A percentile compares a stretch with the other conserved stretches of the same genome.
These are phyloP conservation scores for Fusarium sp. DNA, from an alignment of 2,329 filamentous ascomycete species.

Conservation along the genomic window DNA sequence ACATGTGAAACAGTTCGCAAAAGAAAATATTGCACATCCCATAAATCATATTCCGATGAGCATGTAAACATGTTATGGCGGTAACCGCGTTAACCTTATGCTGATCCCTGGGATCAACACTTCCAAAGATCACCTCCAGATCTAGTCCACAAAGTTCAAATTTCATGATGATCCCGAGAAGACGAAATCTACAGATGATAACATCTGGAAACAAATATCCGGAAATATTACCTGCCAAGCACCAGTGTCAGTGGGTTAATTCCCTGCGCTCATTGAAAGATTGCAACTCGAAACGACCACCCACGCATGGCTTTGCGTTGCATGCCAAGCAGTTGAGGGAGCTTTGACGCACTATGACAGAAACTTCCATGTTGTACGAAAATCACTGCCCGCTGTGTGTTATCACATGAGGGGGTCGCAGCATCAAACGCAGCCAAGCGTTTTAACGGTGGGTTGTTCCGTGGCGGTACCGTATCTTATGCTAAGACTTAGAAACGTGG, in stretches of 20 bases:
- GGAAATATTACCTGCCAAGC: constrained; percentile 16
- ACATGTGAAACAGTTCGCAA: background rate
- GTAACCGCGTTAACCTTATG: constrained; percentile 5
- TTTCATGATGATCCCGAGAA: background rate
- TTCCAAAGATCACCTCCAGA: constrained; percentile 2
- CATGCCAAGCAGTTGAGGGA: constrained; percentile 15
- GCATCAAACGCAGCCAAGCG: constrained; percentile 10
- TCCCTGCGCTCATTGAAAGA: constrained; percentile 1
- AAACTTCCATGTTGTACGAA: background rate
- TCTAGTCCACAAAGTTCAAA: background rate
- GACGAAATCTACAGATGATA: background rate
- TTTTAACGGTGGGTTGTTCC: background rate
- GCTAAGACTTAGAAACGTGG: constrained; percentile 3
- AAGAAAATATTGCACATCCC: background rate
- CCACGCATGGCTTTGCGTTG: constrained; percentile 4
- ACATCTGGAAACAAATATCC: constrained; percentile 6
- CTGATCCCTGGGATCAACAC: background rate
- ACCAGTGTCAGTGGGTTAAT: background rate
- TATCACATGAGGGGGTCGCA: background rate
- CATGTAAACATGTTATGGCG: constrained; percentile 2
- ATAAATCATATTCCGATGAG: background rate
- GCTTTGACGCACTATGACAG: constrained; percentile 11
- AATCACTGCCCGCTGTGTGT: background rate
- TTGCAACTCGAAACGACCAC: background rate
- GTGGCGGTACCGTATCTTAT: constrained; percentile 1